Evolutionary conservation across 2,329 filamentous ascomycete species (phyloP).

Genomic region (Grosmannia serpens): DNA sequence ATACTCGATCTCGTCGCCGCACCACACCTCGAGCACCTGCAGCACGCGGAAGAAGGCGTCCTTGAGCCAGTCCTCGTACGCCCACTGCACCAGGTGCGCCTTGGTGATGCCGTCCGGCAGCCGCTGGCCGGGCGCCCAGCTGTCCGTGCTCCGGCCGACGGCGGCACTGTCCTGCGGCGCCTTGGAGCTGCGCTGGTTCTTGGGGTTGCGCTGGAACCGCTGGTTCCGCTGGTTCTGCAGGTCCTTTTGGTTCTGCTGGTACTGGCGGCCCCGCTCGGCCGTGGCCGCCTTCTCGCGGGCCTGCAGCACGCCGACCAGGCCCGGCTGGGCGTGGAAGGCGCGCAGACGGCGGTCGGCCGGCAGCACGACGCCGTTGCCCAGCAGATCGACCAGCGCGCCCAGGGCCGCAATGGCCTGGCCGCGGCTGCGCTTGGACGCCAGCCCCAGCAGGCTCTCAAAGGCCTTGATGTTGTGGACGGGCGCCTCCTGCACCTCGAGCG

Average conservation of each 20-base stretch:
- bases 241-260: not conserved
- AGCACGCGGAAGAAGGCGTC: slow-evolving; percentile 86
- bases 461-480: slow-evolving; percentile 86
- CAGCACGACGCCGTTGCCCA: slow-evolving; percentile 78
- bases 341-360: slow-evolving; percentile 72
- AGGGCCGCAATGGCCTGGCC: slow-evolving; percentile 88
- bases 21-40: slow-evolving; percentile 85
- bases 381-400: slow-evolving; percentile 83
- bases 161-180: not conserved
- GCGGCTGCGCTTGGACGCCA: slow-evolving; percentile 89
- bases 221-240: slow-evolving; percentile 1
- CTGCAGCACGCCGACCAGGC: slow-evolving; percentile 59
- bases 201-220: not conserved
- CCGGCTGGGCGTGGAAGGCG: slow-evolving; percentile 69
- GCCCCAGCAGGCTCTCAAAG: slow-evolving; percentile 67
- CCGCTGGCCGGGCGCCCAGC: slow-evolving; percentile 57
- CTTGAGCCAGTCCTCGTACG: slow-evolving; percentile 93
- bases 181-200: not conserved
- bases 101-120: slow-evolving; percentile 66
- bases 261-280: not conserved
- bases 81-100: slow-evolving; percentile 74
- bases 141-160: not conserved
- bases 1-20: slow-evolving; percentile 89
- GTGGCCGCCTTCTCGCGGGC: not conserved
- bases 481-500: slow-evolving; percentile 88